These are phyloP conservation scores for Sporothrix dimorphospora DNA, from an alignment of 2,329 filamentous ascomycete genomes.

Conservation along the genomic window DNA sequence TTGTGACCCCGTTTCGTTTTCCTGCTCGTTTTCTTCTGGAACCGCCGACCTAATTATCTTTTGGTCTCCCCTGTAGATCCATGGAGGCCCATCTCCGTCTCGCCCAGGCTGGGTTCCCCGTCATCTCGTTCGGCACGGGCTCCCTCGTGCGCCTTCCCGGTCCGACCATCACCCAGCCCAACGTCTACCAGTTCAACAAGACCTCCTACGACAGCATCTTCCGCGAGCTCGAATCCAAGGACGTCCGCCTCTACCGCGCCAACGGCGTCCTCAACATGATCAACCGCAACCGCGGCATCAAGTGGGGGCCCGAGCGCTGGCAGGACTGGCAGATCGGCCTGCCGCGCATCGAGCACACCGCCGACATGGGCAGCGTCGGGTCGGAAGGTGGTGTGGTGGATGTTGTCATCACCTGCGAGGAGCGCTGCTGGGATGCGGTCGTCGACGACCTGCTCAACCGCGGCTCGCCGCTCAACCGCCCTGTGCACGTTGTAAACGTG, in stretches of 20 bases:
- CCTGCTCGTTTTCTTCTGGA: not conserved
- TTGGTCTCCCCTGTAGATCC: conserved; percentile 55
- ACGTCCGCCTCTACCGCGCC: conserved; percentile 81
- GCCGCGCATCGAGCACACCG: conserved; percentile 74
- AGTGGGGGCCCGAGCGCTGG: conserved; percentile 95
- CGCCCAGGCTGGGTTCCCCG: conserved; percentile 84
- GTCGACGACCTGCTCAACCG: conserved; percentile 89
- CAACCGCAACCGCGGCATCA: conserved; percentile 85
- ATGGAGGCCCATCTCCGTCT: conserved; percentile 99
- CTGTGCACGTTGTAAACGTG: conserved; percentile 97
- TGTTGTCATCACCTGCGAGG: conserved; percentile 95
- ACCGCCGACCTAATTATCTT: not conserved
- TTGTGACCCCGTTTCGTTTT: not conserved
- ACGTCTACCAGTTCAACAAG: conserved; percentile 97
- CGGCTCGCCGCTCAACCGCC: conserved; percentile 83
- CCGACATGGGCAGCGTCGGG: conserved; percentile 76
- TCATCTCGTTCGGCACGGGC: conserved; percentile 96
- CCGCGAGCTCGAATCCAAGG: conserved; percentile 84
- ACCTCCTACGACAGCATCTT: conserved; percentile 96
- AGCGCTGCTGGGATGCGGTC: conserved; percentile 97
- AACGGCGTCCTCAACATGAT: conserved; percentile 98
- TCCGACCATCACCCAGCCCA: conserved; percentile 87
- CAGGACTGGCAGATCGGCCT: conserved; percentile 94
- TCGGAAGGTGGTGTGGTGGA: conserved; percentile 90
- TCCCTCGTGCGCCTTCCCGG: conserved; percentile 92